Evolutionary conservation across 306 rosid genomes (phyloP).

Genomic region (Fagus crenata): DNA sequence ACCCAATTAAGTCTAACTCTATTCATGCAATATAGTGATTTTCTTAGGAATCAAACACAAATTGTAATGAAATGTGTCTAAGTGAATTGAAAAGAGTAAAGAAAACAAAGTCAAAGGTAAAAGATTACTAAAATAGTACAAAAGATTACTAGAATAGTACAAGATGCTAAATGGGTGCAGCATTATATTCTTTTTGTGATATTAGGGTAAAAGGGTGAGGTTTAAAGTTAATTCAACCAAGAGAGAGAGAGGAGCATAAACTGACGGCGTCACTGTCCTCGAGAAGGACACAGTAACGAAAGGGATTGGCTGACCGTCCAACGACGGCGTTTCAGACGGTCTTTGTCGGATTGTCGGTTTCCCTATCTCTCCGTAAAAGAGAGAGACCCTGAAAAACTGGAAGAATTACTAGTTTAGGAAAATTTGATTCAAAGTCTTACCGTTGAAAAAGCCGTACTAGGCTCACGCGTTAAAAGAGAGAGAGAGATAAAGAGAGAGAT

Average conservation of each 20-base stretch:
- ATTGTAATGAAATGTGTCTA: too few species aligned
- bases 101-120: too few species aligned
- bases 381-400: too few species aligned
- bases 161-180: neutral
- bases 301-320: slow-evolving; percentile 27
- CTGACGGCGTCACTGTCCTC: slow-evolving; percentile 41
- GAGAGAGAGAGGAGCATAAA: slow-evolving; percentile 2
- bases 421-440: neutral
- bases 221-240: neutral
- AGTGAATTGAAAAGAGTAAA: too few species aligned
- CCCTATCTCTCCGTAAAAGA: neutral
- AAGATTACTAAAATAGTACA: too few species aligned
- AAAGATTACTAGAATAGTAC: neutral
- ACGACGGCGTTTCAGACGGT: slow-evolving; percentile 50
- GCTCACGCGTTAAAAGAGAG: slow-evolving; percentile 10
- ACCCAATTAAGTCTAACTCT: too few species aligned
- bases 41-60: too few species aligned
- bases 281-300: neutral
- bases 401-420: neutral
- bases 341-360: slow-evolving; percentile 42
- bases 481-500: neutral
- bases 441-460: slow-evolving; percentile 10
- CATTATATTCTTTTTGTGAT: neutral
- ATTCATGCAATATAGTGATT: too few species aligned
- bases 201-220: neutral